Percentiles rank a stretch among this genome's conserved stretches.
phyloP scores from a whole-genome alignment of 768 basidiomycete genomes.

The Mycena rebaudengoi region DNA sequence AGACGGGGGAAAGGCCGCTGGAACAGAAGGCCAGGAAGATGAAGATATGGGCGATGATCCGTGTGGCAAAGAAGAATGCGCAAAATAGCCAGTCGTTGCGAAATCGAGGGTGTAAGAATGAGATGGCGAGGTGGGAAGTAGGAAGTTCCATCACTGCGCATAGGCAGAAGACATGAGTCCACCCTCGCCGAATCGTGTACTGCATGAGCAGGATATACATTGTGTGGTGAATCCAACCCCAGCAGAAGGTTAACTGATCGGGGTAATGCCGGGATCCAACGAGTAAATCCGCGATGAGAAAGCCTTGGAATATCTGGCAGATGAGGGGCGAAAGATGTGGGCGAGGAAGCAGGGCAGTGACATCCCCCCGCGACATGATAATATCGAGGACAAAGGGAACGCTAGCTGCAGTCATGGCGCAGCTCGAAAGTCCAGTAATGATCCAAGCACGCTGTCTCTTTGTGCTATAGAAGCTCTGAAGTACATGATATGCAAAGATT shows the following conservation, averaged over 20 bases:
- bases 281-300: slow-evolving; percentile 54
- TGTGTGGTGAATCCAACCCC: slow-evolving; percentile 64
- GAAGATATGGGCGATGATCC: slow-evolving; percentile 9
- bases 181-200: slow-evolving; percentile 42
- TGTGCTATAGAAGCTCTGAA: slow-evolving; percentile 40
- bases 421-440: slow-evolving; percentile 50
- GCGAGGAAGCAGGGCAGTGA: slow-evolving; percentile 33
- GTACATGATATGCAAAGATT: slow-evolving; percentile 36
- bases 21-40: not conserved
- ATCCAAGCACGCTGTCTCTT: slow-evolving; percentile 58
- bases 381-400: slow-evolving; percentile 48
- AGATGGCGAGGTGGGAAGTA: slow-evolving; percentile 1
- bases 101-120: slow-evolving; percentile 14
- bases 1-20: not conserved
- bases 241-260: slow-evolving; percentile 54
- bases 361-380: slow-evolving; percentile 31
- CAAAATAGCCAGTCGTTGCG: slow-evolving; percentile 11
- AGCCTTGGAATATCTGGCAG: slow-evolving; percentile 54
- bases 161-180: slow-evolving; percentile 54
- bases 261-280: slow-evolving; percentile 57
- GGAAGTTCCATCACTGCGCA: slow-evolving; percentile 55
- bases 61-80: slow-evolving; percentile 3
- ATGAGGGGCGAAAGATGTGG: slow-evolving; percentile 32
- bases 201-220: slow-evolving; percentile 53
- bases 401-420: slow-evolving; percentile 49